Base-by-base conservation (phyloP, 495 filamentous ascomycete species). In the Rhizodiscina lignyota region DNA sequence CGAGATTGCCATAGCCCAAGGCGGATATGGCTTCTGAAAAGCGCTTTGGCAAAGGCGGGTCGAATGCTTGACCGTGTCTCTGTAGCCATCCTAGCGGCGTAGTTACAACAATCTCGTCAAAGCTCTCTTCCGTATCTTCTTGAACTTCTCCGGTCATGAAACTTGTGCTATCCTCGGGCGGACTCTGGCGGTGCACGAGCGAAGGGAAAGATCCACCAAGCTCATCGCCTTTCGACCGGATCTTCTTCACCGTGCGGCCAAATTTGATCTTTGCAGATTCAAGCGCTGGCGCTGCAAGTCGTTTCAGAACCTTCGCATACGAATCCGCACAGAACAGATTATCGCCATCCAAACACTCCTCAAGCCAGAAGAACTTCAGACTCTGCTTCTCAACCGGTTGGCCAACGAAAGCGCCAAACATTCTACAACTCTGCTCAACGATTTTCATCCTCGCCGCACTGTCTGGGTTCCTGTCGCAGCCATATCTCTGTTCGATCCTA, bases 361-460 rank as follows among this genome's bases (percentile, higher is more conserved):
- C 89, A n/a, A 97, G 50, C 66, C 77, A 87, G 47, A 94, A 91
- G 57, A 83, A 93, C 51, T 78, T 89, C 36, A 97, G 50, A 54
- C 84, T 92, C 48, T 97, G 89, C 29, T 53, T 68, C 36, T 68
- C 62, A 29, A 93, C 64, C 13, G 71, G 64, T 30, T 79, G 82
- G 6, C 89, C 89, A 16, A 94, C 77, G 54, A 89, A 92, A 2
- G 74, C 70, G 2, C 87, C 87, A 89, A 89, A 97, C 35, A 82
- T 63, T 36, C 75, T 68, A 15, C 73, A 66, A 48, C 80, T 60
- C 36, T 81, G 66, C 11, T 84, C 51, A 1, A 83, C 52, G 1
- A 61, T 47, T 28, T 69, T 61, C 70, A 64, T 39, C 64, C 66
- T 12, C 47, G 50, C 43, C 36, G 64, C 49, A 37, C 49, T 55